Conservation (phyloP, 108 stramenopile species). For the Skeletonema marinoi region DNA sequence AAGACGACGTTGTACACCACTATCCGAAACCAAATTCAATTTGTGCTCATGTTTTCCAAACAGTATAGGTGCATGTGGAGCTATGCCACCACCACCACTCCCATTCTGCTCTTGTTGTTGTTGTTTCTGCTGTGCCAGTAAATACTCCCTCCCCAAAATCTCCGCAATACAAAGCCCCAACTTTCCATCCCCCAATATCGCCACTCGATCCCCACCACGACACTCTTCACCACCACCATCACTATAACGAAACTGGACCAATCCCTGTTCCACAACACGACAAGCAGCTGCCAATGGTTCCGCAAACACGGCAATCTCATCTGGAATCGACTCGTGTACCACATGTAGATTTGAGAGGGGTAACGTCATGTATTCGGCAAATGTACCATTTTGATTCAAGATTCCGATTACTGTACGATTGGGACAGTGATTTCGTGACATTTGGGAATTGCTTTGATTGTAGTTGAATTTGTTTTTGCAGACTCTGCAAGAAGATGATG, state of each 20-base stretch:
- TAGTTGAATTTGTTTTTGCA: constrained; percentile 35
- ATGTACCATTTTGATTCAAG: constrained; percentile 70
- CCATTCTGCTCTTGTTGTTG: background rate
- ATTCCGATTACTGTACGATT: constrained; percentile 77
- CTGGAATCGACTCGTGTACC: constrained; percentile 52
- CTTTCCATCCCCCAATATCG: constrained; percentile 82
- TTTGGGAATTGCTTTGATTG: constrained; percentile 27
- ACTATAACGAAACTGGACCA: constrained; percentile 41
- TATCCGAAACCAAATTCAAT: constrained; percentile 58
- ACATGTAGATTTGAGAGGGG: constrained; percentile 69
- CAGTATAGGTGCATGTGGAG: constrained; percentile 48
- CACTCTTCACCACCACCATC: constrained; percentile 8
- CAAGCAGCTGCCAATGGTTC: constrained; percentile 84
- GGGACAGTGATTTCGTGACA: constrained; percentile 76
- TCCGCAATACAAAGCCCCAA: constrained; percentile 77
- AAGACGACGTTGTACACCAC: constrained; percentile 46
- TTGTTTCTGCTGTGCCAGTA: background rate
- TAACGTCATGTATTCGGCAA: constrained; percentile 73
- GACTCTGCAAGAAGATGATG: constrained; percentile 41
- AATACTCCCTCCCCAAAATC: constrained; percentile 68
- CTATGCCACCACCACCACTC: no score
- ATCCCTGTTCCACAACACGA: constrained; percentile 72
- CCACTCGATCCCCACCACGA: constrained; percentile 53
- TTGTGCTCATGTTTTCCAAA: constrained; percentile 78
- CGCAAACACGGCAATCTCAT: constrained; percentile 75